Conservation (phyloP, 2,329 filamentous ascomycete species). For the Penicillium sp. region DNA sequence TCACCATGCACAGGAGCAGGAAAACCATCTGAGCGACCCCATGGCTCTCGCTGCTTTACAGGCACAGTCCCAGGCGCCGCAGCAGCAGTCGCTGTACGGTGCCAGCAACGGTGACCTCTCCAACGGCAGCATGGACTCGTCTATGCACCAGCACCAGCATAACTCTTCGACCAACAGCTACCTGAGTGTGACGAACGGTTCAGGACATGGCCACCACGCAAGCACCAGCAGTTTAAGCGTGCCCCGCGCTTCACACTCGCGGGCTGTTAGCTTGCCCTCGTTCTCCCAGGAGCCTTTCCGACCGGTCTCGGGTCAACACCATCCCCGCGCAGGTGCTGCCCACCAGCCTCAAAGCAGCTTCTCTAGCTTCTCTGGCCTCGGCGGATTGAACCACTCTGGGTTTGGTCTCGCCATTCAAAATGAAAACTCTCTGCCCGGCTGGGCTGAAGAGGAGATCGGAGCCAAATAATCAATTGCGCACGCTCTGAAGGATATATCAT, state of each 20-base stretch:
- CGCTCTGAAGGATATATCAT: constrained; percentile 13
- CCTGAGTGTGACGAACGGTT: constrained; percentile 49
- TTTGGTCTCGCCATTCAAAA: constrained; percentile 61
- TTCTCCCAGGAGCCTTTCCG: constrained; percentile 61
- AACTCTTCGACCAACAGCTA: constrained; percentile 66
- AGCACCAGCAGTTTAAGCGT: constrained; percentile 56
- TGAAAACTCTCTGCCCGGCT: constrained; percentile 58
- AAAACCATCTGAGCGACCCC: constrained; percentile 45
- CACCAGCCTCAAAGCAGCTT: constrained; percentile 54
- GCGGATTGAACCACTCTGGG: constrained; percentile 56
- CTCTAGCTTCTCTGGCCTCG: constrained; percentile 59
- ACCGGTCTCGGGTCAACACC: constrained; percentile 38
- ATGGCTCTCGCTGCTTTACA: constrained; percentile 47
- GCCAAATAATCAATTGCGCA: constrained; percentile 46
- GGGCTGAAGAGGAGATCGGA: constrained; percentile 64
- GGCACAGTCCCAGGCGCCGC: constrained; percentile 68
- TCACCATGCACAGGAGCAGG: constrained; percentile 66
- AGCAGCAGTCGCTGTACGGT: constrained; percentile 75
- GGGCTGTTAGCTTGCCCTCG: constrained; percentile 83
- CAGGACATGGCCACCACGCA: constrained; percentile 73
- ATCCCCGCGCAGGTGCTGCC: constrained; percentile 36
- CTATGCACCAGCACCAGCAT: constrained; percentile 55
- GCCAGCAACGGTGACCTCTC: constrained; percentile 64
- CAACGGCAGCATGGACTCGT: constrained; percentile 52
- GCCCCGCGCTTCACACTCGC: constrained; percentile 63